phyloP scores from a whole-genome alignment of 495 filamentous ascomycete genomes.

The Neurospora sublineolata region DNA sequence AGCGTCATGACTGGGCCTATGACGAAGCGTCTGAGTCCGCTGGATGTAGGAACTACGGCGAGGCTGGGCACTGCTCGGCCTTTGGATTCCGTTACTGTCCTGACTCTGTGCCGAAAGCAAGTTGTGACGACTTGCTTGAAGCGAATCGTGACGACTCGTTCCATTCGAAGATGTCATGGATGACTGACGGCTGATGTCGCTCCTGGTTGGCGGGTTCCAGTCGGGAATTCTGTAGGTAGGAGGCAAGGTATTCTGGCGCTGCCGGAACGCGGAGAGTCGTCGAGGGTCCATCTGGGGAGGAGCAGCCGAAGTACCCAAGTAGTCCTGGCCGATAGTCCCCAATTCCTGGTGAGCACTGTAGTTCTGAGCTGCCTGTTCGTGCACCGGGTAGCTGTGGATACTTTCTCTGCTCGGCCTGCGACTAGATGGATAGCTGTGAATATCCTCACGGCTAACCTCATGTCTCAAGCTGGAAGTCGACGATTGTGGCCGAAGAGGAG shows the following conservation, averaged over 20 bases:
- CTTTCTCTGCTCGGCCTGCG: constrained; percentile 24
- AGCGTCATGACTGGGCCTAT: constrained; percentile 33
- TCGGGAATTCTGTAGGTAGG: constrained; percentile 9
- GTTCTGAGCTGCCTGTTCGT: constrained; percentile 3
- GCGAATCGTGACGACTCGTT: constrained; percentile 19
- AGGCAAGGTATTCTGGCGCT: constrained; percentile 4
- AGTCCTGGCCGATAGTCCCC: constrained; percentile 1
- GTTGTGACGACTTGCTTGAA: constrained; percentile 2
- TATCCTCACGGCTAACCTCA: constrained; percentile 24
- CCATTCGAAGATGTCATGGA: constrained; percentile 20
- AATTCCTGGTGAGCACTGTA: constrained; percentile 1
- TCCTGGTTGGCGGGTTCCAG: constrained; percentile 22
- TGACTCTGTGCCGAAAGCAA: constrained; percentile 11
- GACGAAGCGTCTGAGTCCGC: constrained; percentile 18
- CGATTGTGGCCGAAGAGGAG: constrained; percentile 25
- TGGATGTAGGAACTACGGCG: constrained; percentile 10
- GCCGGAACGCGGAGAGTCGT: constrained; percentile 14
- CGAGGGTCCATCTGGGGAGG: constrained; percentile 13
- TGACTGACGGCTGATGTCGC: constrained; percentile 16
- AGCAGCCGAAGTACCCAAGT: not conserved
- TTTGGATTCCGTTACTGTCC: constrained; percentile 11
- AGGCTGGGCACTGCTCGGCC: constrained; percentile 14
- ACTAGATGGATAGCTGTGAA: constrained; percentile 16
- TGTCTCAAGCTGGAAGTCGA: constrained; percentile 21
- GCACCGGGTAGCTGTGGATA: constrained; percentile 17